Evolutionary conservation across 1,284 basidiomycete genomes (phyloP), one percentile per base, ranked within the genome.

Genomic region (Tilletia horrida): DNA sequence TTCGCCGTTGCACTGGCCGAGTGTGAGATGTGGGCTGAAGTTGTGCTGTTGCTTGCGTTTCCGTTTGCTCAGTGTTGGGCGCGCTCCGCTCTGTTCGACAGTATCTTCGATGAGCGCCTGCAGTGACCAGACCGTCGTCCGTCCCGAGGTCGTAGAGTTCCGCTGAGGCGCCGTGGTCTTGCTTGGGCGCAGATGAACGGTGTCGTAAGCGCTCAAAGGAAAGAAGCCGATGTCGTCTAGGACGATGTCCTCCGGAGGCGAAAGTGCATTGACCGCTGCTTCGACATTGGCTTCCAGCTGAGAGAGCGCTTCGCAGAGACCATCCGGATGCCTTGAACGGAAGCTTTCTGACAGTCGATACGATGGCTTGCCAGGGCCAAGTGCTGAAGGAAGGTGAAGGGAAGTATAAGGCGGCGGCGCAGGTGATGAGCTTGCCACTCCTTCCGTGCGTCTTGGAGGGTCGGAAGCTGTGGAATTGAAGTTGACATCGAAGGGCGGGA

Each of bases 11-110:
- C 21, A 7, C 50, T 52, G 50, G 23, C 50, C 50, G 50, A 52
- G 50, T 13, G 50, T 52, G 50, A 52, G 50, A 27, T 52, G 50
- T 52, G 50, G 50, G 13, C 14, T 52, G 50, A 52, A 52, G 50
- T 48, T 27, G n/a, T 52, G 21, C 23, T 27, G 50, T 23, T 23
- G 45, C 45, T 48, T 48, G 4, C 21, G 50, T 14, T 21, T 13
- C 50, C 14, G 21, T 27, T 11, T 13, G 23, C 21, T 23, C 11
- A 25, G 13, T 13, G 50, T 2, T 14, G 16, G 50, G 13, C 27
- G 50, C 14, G 6, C 25, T 6, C 13, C 23, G 4, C 27, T 21
- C 23, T 25, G 13, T 21, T 14, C 50, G 27, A 21, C 27, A 27
- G 21, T 25, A 7, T 52, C 23, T 14, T 25, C 21, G 23, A 27